Base-by-base conservation (phyloP, 2,329 filamentous ascomycete genomes). In the Trichophaea hybrida region DNA sequence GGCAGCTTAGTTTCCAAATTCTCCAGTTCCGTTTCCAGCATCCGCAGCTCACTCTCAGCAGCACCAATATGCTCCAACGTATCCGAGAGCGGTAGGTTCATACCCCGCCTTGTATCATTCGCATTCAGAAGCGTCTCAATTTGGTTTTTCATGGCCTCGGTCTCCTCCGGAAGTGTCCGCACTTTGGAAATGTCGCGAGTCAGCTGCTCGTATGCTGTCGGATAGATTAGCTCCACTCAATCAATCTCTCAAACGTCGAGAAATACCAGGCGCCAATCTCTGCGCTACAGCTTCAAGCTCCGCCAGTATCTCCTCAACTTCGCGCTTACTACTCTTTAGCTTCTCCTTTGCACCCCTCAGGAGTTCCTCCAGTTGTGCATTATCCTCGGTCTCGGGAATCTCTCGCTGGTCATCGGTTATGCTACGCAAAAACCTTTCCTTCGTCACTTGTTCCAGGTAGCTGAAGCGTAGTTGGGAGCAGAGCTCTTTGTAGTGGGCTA, bases 361-460 rank as follows among this genome's bases (percentile, higher is more conserved):
- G 61, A 88, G 83, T 59, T 79, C 76, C 70, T 93, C 88, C 31
- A 94, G 74, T 59, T 84, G 82, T 52, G 84, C 75, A 70, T 96
- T 97, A 70, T 97, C 90, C 67, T 83, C 80, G 48, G 84, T 81
- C 44, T 84, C 84, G 60, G 94, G 86, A 50, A 97, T 85, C 13
- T 90, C 78, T 0, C 91, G 93, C 53, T 90, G 88, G 64, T 95
- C 87, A 64, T 88, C 88, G 13, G 94, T 88, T 67, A 97, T 94
- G 64, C 87, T 84, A 66, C 89, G 87, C 58, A 98, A 84, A 72
- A 96, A 97, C 70, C 95, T 94, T 72, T 98, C 93, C 74, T 97
- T 98, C 49, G 91, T 97, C 64, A 97, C 89, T 76, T 97, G 93
- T 74, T 98, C 93, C 68, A 96, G 86, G 73, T 97, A 97, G 65